phyloP scores from a whole-genome alignment of 805 yeast species.

The Candida silvatica region DNA sequence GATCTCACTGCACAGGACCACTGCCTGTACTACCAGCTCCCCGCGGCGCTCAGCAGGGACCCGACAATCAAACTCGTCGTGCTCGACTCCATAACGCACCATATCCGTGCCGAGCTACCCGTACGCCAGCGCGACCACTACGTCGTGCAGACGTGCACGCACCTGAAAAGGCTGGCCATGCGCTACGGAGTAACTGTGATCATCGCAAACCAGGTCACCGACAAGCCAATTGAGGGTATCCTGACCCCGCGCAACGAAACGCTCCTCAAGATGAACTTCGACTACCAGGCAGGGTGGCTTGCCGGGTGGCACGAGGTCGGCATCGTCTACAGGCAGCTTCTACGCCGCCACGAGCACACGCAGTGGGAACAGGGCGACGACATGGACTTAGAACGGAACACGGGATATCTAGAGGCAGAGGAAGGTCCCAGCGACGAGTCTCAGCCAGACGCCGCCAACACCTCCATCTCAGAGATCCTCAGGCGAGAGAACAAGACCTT shows the following conservation, averaged over 20 bases:
- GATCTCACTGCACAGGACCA: conserved; percentile 72
- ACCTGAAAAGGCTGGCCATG: conserved; percentile 40
- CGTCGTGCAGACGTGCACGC: conserved; percentile 33
- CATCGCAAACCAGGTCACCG: conserved; percentile 75
- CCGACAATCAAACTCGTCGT: conserved; percentile 46
- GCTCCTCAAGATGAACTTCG: conserved; percentile 33
- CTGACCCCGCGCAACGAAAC: conserved; percentile 17
- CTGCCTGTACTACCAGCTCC: conserved; percentile 60
- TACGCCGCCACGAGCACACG: conserved; percentile 5
- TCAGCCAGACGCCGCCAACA: conserved; percentile 1
- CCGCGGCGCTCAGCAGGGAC: conserved; percentile 36
- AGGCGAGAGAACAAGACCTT: conserved; percentile 18
- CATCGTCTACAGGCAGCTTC: conserved; percentile 21
- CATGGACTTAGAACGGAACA: conserved; percentile 1
- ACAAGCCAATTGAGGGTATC: conserved; percentile 33
- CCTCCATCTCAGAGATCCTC: conserved; percentile 18
- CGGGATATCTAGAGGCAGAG: conserved; percentile 8
- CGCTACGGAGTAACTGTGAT: conserved; percentile 50
- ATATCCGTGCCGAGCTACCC: conserved; percentile 54
- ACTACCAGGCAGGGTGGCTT: conserved; percentile 63
- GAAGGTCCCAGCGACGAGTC: not conserved
- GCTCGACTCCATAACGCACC: conserved; percentile 81
- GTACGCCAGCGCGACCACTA: conserved; percentile 35
- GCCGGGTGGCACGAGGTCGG: conserved; percentile 61
- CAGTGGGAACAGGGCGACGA: conserved; percentile 6